Percentiles rank a stretch among this genome's conserved stretches.
phyloP scores from a whole-genome alignment of 108 stramenopile species.

The Aurantiochytrium sp. region DNA sequence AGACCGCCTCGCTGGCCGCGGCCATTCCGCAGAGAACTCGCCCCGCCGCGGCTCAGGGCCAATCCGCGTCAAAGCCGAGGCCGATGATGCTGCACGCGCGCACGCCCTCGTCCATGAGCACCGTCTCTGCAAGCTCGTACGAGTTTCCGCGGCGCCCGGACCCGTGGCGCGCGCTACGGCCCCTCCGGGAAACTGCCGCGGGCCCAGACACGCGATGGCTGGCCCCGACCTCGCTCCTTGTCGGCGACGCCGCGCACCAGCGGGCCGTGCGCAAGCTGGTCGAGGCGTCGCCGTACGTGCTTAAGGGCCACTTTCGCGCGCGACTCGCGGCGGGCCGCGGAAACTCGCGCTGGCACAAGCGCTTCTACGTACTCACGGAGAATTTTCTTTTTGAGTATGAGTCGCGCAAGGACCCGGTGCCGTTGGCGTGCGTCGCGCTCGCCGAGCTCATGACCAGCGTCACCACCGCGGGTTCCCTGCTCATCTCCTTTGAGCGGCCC shows the following conservation, averaged over 20 bases:
- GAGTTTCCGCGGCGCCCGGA: neutral
- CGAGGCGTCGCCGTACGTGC: neutral
- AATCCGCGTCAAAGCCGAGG: neutral
- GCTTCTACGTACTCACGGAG: neutral
- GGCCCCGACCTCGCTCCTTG: neutral
- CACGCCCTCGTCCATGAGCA: neutral
- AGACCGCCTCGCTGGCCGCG: neutral
- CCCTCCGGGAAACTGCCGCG: neutral
- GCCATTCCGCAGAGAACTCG: neutral
- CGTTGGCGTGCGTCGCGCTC: neutral
- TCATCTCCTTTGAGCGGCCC: neutral
- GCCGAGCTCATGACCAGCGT: neutral
- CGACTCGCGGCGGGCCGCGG: neutral
- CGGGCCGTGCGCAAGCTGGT: neutral
- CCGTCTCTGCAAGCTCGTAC: neutral
- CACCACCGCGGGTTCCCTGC: neutral
- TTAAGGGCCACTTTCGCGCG: neutral
- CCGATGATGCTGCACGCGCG: neutral
- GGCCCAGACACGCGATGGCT: neutral
- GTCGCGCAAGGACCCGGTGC: neutral
- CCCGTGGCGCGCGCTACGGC: neutral
- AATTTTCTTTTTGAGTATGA: slow-evolving; percentile 2
- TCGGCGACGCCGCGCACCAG: neutral
- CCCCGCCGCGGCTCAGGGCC: neutral
- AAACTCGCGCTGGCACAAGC: neutral